A percentile compares a stretch with the other conserved stretches of the same genome.
phyloP scores from a whole-genome alignment of 1,139 yeast genomes.

The Suhomyces wounanorum region DNA sequence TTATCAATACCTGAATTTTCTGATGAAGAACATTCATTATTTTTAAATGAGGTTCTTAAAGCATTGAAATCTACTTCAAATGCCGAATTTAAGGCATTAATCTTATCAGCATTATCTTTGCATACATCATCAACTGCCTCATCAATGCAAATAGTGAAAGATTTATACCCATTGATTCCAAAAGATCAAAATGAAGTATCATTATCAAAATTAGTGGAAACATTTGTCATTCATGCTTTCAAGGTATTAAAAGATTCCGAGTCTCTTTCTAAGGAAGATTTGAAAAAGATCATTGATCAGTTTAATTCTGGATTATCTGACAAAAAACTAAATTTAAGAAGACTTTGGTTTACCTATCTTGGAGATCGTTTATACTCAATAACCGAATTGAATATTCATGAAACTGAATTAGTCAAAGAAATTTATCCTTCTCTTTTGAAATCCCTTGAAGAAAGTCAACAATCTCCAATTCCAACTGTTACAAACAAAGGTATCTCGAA shows the following conservation, averaged over 20 bases:
- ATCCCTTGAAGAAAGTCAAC: conserved; percentile 45
- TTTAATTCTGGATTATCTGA: conserved; percentile 63
- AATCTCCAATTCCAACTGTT: conserved; percentile 52
- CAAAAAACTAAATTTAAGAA: conserved; percentile 61
- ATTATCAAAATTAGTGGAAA: conserved; percentile 50
- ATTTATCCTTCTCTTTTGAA: conserved; percentile 34
- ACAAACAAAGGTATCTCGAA: conserved; percentile 51
- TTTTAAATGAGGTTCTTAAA: conserved; percentile 56
- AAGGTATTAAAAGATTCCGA: conserved; percentile 10
- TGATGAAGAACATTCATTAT: conserved; percentile 11
- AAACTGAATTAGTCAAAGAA: conserved; percentile 16
- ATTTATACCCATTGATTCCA: conserved; percentile 51
- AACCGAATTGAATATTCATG: conserved; percentile 2
- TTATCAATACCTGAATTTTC: neutral
- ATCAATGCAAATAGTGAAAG: conserved; percentile 38
- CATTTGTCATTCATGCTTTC: conserved; percentile 49
- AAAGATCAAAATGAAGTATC: conserved; percentile 80
- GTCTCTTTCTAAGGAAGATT: conserved; percentile 15
- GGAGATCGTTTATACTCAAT: conserved; percentile 30
- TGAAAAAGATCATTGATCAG: conserved; percentile 26
- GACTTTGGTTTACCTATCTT: conserved; percentile 65
- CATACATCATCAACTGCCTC: conserved; percentile 9
- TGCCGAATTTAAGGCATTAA: conserved; percentile 61
- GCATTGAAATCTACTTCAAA: conserved; percentile 62
- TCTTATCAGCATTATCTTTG: conserved; percentile 20